Base-by-base conservation (phyloP, 176 grass and related monocot species). In the Sorghum bicolor region DNA sequence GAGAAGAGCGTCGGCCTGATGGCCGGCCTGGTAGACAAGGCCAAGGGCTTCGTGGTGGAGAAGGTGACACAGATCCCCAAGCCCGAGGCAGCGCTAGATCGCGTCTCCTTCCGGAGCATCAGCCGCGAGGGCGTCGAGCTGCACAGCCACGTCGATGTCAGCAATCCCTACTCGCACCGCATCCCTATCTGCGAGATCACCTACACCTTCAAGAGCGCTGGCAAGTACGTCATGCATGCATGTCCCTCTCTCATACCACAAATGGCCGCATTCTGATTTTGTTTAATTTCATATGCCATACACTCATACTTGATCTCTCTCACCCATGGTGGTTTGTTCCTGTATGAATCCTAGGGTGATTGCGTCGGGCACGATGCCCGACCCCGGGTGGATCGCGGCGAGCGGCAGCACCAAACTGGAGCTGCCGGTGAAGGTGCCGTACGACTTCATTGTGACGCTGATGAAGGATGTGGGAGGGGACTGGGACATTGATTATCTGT, bases 401-500 rank as follows among this genome's bases (percentile, higher is more conserved):
- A 84, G 50, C 33, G 88, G 65, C 47, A 5, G 37, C 22, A 98
- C 95, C 37, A 93, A 94, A 79, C 85, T 98, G 69, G 90, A 98
- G 87, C 41, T 98, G 11, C 88, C 88, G 12, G 87, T 92, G 50
- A 93, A 91, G 89, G 84, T 98, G 79, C 90, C 88, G 8, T 94
- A 98, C 67, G 88, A 98, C 80, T 84, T 98, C 76, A 26, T 94
- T 67, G 73, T 97, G 24, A 81, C 86, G 6, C 3, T 94, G 64
- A 75, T 88, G 61, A 97, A 85, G 91, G 95, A 98, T 39, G 40
- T 93, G 7, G 88, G 88, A 3, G 53, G 84, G n/a, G 95, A 98
- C 80, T 94, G 90, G 95, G 95, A 98, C 86, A 94, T 95, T 34
- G 90, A 98, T 72, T 98, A 98, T 75, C 43, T 74, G 29, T 72